Percentiles rank a stretch among this genome's conserved stretches.
Evolutionary conservation across 495 filamentous ascomycete species (phyloP).

Genomic region (Letharia columbiana): DNA sequence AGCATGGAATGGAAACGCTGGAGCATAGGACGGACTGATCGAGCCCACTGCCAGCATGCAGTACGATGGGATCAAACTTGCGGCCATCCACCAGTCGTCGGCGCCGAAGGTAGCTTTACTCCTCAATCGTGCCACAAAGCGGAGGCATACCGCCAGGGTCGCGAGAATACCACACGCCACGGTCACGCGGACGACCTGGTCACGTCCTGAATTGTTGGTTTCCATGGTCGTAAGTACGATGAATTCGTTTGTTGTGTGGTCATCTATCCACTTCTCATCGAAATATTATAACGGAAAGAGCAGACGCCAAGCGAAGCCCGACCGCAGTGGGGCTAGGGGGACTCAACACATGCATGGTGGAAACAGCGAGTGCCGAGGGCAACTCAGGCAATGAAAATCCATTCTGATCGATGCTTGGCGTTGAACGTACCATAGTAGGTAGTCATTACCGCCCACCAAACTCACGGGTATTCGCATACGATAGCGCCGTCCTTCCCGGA

Average conservation of each 20-base stretch:
- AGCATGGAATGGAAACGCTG: background rate
- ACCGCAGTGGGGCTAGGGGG: background rate
- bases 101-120: constrained; percentile 9
- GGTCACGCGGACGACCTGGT: background rate
- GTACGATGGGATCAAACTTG: constrained; percentile 14
- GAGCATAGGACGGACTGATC: background rate
- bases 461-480: too few species aligned
- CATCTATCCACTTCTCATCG: background rate
- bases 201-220: background rate
- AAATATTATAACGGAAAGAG: background rate
- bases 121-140: constrained; percentile 11
- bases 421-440: too few species aligned
- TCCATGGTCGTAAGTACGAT: background rate
- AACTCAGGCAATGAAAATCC: too few species aligned
- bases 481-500: too few species aligned
- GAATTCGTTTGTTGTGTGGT: background rate
- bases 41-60: constrained; percentile 5
- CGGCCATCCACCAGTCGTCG: constrained; percentile 8
- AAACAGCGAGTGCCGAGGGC: too few species aligned
- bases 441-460: too few species aligned
- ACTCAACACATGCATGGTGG: background rate
- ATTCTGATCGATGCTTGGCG: too few species aligned
- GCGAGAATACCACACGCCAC: constrained; percentile 3
- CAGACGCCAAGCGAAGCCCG: background rate
- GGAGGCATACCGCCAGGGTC: constrained; percentile 7